Conservation (phyloP, 2,329 filamentous ascomycete species). For the Pseudogymnoascus sp. region DNA sequence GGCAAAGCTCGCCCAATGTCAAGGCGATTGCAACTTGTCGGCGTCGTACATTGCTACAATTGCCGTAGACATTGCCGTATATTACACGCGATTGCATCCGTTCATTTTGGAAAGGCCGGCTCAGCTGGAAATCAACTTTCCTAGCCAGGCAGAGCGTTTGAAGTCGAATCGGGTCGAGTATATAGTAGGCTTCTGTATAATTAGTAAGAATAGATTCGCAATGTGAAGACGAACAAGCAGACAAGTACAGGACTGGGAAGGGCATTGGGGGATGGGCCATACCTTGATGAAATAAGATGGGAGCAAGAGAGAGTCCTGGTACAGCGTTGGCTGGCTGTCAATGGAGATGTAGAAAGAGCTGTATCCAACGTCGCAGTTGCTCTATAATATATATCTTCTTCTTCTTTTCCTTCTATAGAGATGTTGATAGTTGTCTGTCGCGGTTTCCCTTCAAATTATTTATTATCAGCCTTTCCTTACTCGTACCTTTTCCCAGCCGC, state of each 20-base stretch:
- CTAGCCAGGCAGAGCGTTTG: not conserved
- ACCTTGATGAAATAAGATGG: not conserved
- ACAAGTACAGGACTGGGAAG: not conserved
- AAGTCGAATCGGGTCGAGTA: not conserved
- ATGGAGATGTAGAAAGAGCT: not conserved
- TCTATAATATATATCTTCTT: not conserved
- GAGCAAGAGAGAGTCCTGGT: too few species aligned
- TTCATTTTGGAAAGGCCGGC: slow-evolving; percentile 23
- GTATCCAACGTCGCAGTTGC: not conserved
- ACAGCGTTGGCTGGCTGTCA: not conserved
- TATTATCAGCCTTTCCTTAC: not conserved
- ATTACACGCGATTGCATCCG: slow-evolving; percentile 28
- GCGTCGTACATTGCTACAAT: slow-evolving; percentile 5
- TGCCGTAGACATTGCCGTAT: slow-evolving; percentile 16
- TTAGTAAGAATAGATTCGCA: not conserved
- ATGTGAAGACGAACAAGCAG: not conserved
- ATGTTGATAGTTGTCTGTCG: not conserved
- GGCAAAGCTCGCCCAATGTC: not conserved
- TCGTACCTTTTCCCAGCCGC: not conserved
- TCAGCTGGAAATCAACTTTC: not conserved
- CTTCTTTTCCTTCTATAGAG: not conserved
- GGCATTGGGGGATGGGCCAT: not conserved
- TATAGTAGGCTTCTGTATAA: not conserved
- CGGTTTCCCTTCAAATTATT: not conserved
- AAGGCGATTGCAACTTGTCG: not conserved